phyloP scores from a whole-genome alignment of 108 stramenopile species.

The Cyclostephanos invisitatus region DNA sequence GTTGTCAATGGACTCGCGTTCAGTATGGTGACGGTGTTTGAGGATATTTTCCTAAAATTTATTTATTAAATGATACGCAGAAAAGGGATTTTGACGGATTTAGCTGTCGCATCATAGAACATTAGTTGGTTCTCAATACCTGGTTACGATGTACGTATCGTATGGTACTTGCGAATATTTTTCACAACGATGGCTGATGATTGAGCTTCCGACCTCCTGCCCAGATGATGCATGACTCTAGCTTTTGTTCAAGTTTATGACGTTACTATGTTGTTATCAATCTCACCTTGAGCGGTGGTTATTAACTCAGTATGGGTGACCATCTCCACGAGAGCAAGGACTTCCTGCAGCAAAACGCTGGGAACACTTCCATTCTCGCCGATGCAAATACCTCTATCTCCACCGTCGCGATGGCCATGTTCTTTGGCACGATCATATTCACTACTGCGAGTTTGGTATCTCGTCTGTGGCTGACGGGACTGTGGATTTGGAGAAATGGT shows the following conservation, averaged over 20 bases:
- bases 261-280: not conserved
- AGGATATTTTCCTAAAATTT: too few species aligned
- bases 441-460: constrained; percentile 62
- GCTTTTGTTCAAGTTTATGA: not conserved
- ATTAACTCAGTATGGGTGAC: not conserved
- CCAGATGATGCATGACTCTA: not conserved
- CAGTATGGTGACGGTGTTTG: too few species aligned
- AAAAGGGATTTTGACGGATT: constrained; percentile 4
- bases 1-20: too few species aligned
- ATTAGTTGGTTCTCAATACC: too few species aligned
- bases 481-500: constrained; percentile 43
- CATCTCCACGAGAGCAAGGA: constrained; percentile 1
- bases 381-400: constrained; percentile 27
- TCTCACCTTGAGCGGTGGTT: not conserved
- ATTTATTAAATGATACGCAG: constrained; percentile 43
- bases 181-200: too few species aligned
- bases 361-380: constrained; percentile 19
- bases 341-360: constrained; percentile 8
- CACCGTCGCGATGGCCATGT: constrained; percentile 75
- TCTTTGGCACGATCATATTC: constrained; percentile 77
- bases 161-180: too few species aligned
- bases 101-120: too few species aligned
- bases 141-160: too few species aligned
- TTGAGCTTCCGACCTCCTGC: not conserved
- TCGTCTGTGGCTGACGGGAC: constrained; percentile 55